Conservation (phyloP, 352 stramenopile genomes). For the Phytophthora ohioensis region DNA sequence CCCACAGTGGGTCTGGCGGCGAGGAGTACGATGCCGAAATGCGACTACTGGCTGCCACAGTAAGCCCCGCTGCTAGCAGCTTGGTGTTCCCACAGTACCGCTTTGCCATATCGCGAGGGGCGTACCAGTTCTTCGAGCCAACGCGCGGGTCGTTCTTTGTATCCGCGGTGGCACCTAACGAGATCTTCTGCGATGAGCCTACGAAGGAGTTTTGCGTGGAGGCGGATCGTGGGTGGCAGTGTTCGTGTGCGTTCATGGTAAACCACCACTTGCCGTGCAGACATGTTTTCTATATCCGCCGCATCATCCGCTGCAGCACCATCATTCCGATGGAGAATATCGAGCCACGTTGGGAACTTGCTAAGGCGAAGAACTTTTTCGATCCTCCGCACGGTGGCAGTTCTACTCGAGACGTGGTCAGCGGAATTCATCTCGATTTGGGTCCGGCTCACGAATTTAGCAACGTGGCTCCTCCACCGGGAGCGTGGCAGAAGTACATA, state of each 20-base stretch:
- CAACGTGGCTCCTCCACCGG: constrained; percentile 26
- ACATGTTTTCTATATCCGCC: constrained; percentile 47
- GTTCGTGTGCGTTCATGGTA: constrained; percentile 49
- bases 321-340: constrained; percentile 41
- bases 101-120: constrained; percentile 34
- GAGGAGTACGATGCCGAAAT: constrained; percentile 43
- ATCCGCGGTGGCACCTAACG: constrained; percentile 37
- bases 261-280: constrained; percentile 47
- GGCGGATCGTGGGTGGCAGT: constrained; percentile 43
- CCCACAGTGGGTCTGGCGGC: constrained; percentile 2
- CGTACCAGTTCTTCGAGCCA: constrained; percentile 49
- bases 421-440: constrained; percentile 2
- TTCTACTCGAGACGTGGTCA: background rate
- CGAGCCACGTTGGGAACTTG: constrained; percentile 41
- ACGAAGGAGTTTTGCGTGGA: constrained; percentile 48
- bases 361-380: constrained; percentile 35
- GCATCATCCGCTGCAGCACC: constrained; percentile 42
- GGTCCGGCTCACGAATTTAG: constrained; percentile 5
- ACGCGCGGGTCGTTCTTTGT: constrained; percentile 42
- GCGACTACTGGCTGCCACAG: constrained; percentile 37
- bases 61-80: constrained; percentile 34
- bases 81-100: constrained; percentile 44
- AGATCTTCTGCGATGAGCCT: constrained; percentile 43
- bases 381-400: constrained; percentile 12
- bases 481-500: constrained; percentile 46